A percentile compares a stretch with the other conserved stretches of the same genome.
Evolutionary conservation across 176 grass and related monocot species (phyloP).

Genomic region (Musa beccarii): DNA sequence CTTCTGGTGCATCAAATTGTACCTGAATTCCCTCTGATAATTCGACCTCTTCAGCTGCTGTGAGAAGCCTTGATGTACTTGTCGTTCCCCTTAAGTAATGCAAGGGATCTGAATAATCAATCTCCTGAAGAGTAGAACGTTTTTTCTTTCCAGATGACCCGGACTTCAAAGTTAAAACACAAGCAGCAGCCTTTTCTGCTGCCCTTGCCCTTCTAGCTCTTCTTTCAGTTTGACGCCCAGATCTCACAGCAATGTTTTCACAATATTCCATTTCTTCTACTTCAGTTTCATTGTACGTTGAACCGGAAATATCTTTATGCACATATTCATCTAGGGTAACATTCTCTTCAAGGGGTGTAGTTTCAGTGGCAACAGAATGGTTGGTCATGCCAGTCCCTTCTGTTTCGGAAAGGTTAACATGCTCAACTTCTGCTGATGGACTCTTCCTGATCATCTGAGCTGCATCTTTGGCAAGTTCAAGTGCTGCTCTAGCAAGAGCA

Average conservation of each 20-base stretch:
- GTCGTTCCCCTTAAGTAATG: slow-evolving; percentile 42
- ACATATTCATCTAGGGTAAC: not conserved
- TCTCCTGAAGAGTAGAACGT: slow-evolving; percentile 27
- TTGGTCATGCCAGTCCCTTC: not conserved
- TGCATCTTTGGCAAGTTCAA: slow-evolving; percentile 63
- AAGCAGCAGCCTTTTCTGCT: slow-evolving; percentile 30
- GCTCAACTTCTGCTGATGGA: slow-evolving; percentile 1
- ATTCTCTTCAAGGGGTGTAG: slow-evolving; percentile 9
- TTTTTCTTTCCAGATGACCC: slow-evolving; percentile 43
- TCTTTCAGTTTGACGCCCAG: slow-evolving; percentile 52
- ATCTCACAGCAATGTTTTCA: slow-evolving; percentile 44
- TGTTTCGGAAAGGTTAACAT: slow-evolving; percentile 21
- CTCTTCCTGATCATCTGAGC: slow-evolving; percentile 35
- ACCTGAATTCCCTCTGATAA: slow-evolving; percentile 87
- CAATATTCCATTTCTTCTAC: slow-evolving; percentile 9
- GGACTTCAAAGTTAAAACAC: slow-evolving; percentile 21
- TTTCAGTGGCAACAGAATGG: slow-evolving; percentile 12
- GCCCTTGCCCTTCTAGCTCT: slow-evolving; percentile 57
- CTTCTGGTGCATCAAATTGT: not conserved
- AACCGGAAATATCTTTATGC: slow-evolving; percentile 25
- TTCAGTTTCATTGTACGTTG: slow-evolving; percentile 34
- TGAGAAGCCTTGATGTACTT: slow-evolving; percentile 41
- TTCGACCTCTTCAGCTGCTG: slow-evolving; percentile 54
- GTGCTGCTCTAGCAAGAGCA: slow-evolving; percentile 74
- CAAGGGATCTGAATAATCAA: slow-evolving; percentile 44